Evolutionary conservation across 2,329 filamentous ascomycete species (phyloP), one percentile per base, ranked within the genome.

Genomic region (Phyllosticta capitalensis): DNA sequence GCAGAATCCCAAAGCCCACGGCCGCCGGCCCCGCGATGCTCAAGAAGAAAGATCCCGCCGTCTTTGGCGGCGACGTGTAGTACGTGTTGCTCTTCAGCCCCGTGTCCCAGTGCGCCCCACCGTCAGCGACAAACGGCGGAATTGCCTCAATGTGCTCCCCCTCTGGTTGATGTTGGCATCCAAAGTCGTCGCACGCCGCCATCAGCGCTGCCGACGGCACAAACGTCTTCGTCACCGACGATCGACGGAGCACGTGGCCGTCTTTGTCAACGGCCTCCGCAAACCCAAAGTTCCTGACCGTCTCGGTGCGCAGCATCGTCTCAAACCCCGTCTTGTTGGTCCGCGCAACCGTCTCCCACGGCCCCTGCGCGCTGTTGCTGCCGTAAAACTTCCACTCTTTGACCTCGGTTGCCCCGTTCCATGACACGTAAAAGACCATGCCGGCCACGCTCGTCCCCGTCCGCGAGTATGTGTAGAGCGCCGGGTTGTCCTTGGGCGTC

Each of bases 351-450:
- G 71, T 69, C 26, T 66, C 63, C 52, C 69, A 75, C 1, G 71
- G 71, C 14, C 73, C 73, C 17, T 65, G 64, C 0, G 68, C 64
- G 19, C 68, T 71, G 2, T 71, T 65, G 1, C 70, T 65, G 3
- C 73, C 74, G 65, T 76, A 81, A 64, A 83, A 81, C 30, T 76
- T 71, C 82, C 82, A 79, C 6, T 66, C 68, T 28, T 62, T 63
- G 22, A 79, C 70, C 51, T 79, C 76, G 2, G 78, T 79, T 0
- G 76, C 77, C 12, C 77, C 77, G 62, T 79, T 79, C 78, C 77
- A 80, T 2, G 78, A 82, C 2, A 83, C 79, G 66, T 79, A 84
- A n/a, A 76, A 68, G 9, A 72, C 69, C 61, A 68, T 73, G 63
- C 67, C 72, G 4, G 72, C 68, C 14, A 50, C 56, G 54, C 56